phyloP scores from a whole-genome alignment of 441 rosid species.

The Eruca vesicaria region DNA sequence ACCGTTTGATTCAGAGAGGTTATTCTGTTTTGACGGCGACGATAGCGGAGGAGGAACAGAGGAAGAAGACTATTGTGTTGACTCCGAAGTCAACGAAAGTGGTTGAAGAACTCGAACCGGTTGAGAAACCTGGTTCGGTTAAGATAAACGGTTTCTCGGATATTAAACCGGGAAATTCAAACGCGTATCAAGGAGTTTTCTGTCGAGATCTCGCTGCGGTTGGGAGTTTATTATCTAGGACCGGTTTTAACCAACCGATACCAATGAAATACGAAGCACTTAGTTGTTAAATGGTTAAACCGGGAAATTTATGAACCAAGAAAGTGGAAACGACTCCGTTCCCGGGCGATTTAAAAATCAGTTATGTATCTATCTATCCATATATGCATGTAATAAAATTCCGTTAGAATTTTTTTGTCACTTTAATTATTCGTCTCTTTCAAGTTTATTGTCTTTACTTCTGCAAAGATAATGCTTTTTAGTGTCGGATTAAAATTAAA shows the following conservation, averaged over 20 bases:
- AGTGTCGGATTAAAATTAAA: background rate
- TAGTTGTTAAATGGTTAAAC: conserved; percentile 53
- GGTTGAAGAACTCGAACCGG: conserved; percentile 12
- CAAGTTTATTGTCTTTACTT: background rate
- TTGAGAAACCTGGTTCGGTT: conserved; percentile 6
- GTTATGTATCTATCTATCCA: conserved; percentile 5
- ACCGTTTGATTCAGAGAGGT: conserved; percentile 36
- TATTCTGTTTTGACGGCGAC: conserved; percentile 17
- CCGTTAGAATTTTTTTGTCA: conserved; percentile 1
- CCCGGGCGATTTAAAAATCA: background rate
- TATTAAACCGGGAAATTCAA: conserved; percentile 14
- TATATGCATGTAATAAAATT: conserved; percentile 8
- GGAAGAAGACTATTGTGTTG: conserved; percentile 11
- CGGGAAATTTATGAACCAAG: background rate
- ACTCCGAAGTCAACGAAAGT: conserved; percentile 45
- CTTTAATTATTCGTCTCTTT: background rate
- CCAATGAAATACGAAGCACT: conserved; percentile 78
- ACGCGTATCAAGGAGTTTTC: conserved; percentile 75
- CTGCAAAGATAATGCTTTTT: background rate
- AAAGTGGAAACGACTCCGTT: conserved; percentile 1
- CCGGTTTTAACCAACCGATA: conserved; percentile 76
- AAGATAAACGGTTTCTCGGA: background rate
- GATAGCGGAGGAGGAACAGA: conserved; percentile 33
- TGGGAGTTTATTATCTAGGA: conserved; percentile 67
- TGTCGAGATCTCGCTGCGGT: conserved; percentile 82